Conservation (phyloP, 495 filamentous ascomycete species). For the Talaromyces liani region DNA sequence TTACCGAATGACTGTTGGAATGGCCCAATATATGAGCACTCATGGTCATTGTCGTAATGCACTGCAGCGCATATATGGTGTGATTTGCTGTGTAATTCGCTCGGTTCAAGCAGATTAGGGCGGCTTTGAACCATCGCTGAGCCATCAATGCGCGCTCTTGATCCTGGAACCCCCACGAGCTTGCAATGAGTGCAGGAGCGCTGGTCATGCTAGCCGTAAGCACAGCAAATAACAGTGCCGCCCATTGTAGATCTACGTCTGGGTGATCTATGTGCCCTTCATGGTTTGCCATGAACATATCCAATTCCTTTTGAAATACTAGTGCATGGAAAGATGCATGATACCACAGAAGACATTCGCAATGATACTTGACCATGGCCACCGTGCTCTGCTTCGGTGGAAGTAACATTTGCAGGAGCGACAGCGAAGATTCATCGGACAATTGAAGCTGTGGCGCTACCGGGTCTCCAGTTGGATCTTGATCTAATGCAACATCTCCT, state of each 20-base stretch:
- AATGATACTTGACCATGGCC: conserved; percentile 29
- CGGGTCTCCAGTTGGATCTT: neutral
- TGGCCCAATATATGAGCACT: conserved; percentile 40
- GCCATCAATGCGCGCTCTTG: conserved; percentile 24
- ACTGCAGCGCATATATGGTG: conserved; percentile 33
- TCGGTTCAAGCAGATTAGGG: conserved; percentile 25
- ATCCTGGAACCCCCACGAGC: conserved; percentile 27
- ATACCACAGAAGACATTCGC: conserved; percentile 29
- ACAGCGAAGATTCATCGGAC: conserved; percentile 13
- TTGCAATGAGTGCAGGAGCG: conserved; percentile 18
- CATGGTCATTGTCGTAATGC: conserved; percentile 36
- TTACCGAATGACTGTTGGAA: conserved; percentile 31
- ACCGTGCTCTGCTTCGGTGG: conserved; percentile 22
- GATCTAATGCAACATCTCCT: conserved; percentile 15
- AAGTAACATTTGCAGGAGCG: conserved; percentile 25
- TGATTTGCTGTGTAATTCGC: conserved; percentile 30
- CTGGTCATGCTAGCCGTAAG: conserved; percentile 29
- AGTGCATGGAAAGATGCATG: conserved; percentile 28
- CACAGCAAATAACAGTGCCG: conserved; percentile 31
- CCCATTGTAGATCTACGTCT: conserved; percentile 29
- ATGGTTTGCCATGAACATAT: conserved; percentile 20
- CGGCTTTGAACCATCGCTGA: conserved; percentile 28
- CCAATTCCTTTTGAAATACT: conserved; percentile 22
- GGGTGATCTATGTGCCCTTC: conserved; percentile 16
- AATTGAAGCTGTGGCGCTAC: neutral